Evolutionary conservation across 2,329 filamentous ascomycete genomes (phyloP), one percentile per base, ranked within the genome.

Genomic region (Aspergillus quadricinctus): DNA sequence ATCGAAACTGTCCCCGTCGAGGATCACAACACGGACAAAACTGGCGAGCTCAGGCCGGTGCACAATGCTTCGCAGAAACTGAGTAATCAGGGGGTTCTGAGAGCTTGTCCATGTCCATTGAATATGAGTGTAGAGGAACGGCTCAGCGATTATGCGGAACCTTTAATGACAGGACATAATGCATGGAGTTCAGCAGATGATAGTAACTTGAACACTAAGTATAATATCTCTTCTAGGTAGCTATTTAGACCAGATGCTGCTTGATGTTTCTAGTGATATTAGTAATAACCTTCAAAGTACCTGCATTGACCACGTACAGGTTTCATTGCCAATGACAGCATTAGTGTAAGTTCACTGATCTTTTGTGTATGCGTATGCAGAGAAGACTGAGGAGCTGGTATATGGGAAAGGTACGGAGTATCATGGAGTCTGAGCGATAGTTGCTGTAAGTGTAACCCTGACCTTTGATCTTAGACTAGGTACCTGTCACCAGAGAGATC

Each of bases 81-180:
- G 53, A 43, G 54, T 19, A 27, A 66, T 61, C 40, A 49, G 50
- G 11, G 60, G 60, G 50, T 61, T 17, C 9, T 46, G 27, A 49
- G 43, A 6, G 6, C 53, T 45, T 31, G 17, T 27, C 60, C 58
- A 66, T 10, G 31, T 60, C 45, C 49, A 63, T n/a, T 59, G 37
- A 51, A 67, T 56, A 10, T 56, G 52, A 14, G 61, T 49, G 55
- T 67, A 65, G 43, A 67, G 58, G 1, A 60, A 49, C 37, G 56
- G 61, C 56, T 63, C 64, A 21, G 60, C 52, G 17, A 61, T 21
- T 27, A 52, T 4, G 31, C 50, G 54, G 21, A 63, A 56, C 3
- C 29, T 35, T 56, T 55, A 50, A 59, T 58, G 8, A 57, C 58
- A 54, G 62, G 59, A 29, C 53, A 61, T 35, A 65, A 46, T 29